These are phyloP conservation scores for Royoungia palumana DNA, from an alignment of 768 basidiomycete species.

Conservation along the genomic window DNA sequence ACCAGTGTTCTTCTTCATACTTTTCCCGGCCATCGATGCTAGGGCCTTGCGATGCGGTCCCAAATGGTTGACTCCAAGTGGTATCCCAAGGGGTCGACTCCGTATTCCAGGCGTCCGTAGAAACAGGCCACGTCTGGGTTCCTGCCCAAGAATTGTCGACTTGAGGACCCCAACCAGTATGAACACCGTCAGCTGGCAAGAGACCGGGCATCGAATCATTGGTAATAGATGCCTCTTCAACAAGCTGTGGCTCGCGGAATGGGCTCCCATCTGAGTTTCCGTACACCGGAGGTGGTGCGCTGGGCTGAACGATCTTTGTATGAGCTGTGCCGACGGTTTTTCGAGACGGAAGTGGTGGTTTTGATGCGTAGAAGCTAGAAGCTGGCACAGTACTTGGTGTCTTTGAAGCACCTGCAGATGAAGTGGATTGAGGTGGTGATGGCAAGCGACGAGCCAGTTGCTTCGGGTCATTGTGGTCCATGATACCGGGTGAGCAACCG, in stretches of 20 bases:
- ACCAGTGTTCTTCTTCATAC: conserved; percentile 67
- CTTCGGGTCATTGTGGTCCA: conserved; percentile 48
- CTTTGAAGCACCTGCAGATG: conserved; percentile 31
- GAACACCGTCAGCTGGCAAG: conserved; percentile 35
- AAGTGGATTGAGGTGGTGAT: conserved; percentile 45
- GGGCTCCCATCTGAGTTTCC: conserved; percentile 18
- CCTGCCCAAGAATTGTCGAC: conserved; percentile 15
- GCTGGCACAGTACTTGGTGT: conserved; percentile 24
- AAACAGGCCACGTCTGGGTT: conserved; percentile 11
- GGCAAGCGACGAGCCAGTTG: conserved; percentile 32
- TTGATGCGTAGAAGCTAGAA: conserved; percentile 28
- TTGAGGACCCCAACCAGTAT: conserved; percentile 16
- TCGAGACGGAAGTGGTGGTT: conserved; percentile 36
- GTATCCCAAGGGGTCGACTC: conserved; percentile 25
- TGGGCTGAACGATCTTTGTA: conserved; percentile 33
- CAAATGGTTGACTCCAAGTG: conserved; percentile 24
- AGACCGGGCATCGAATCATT: conserved; percentile 36
- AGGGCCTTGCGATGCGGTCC: conserved; percentile 28
- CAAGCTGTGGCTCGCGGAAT: conserved; percentile 57
- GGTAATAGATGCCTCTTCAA: conserved; percentile 39
- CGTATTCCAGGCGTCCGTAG: conserved; percentile 21
- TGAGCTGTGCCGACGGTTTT: conserved; percentile 35
- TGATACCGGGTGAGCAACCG: conserved; percentile 22
- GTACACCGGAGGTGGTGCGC: conserved; percentile 29
- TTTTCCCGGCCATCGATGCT: conserved; percentile 58